phyloP scores from a whole-genome alignment of 768 basidiomycete species.

The Collybiopsis luxurians region DNA sequence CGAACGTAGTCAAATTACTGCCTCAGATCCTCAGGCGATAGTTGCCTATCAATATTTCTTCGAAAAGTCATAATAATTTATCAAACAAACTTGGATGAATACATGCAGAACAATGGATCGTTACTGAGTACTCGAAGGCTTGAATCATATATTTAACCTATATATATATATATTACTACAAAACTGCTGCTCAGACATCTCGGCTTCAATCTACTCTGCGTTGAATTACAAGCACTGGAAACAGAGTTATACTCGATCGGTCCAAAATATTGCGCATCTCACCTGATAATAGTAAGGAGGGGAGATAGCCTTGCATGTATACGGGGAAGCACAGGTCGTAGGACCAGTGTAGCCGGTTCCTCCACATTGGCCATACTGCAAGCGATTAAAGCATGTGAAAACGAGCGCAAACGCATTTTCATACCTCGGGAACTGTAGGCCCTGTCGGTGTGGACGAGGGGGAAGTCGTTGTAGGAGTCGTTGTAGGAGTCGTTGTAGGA shows the following conservation, averaged over 20 bases:
- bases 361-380: conserved; percentile 54
- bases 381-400: neutral
- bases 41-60: too few relatives aligned
- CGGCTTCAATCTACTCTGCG: neutral
- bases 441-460: conserved; percentile 25
- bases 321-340: conserved; percentile 39
- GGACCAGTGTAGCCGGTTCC: conserved; percentile 46
- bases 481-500: conserved; percentile 20
- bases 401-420: conserved; percentile 28
- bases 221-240: neutral
- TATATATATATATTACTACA: too few relatives aligned
- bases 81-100: too few relatives aligned
- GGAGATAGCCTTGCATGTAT: conserved; percentile 43
- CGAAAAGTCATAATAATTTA: too few relatives aligned
- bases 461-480: conserved; percentile 20
- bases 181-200: too few relatives aligned
- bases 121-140: too few relatives aligned
- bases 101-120: too few relatives aligned
- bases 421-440: conserved; percentile 21
- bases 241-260: neutral
- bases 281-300: conserved; percentile 57
- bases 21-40: too few relatives aligned
- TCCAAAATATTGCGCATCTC: conserved; percentile 6
- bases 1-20: too few relatives aligned
- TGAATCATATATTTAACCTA: too few relatives aligned